Evolutionary conservation across 352 stramenopile genomes (phyloP).

Genomic region (Globisporangium orthogonon): DNA sequence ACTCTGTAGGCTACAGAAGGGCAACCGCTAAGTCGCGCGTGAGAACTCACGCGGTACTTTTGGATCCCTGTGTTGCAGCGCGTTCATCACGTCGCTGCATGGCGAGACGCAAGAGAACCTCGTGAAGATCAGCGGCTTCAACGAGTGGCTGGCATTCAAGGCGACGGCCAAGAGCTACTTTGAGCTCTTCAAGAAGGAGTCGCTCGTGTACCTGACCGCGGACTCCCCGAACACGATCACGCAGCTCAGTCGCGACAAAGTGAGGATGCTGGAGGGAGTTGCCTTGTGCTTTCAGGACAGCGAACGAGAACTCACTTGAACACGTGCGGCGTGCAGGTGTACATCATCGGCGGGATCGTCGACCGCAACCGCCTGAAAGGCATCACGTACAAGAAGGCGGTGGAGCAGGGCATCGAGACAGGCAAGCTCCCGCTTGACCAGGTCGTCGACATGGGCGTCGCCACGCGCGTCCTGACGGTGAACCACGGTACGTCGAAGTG

Average conservation of each 20-base stretch:
- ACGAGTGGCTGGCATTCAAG: conserved; percentile 72
- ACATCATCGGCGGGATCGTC: conserved; percentile 97
- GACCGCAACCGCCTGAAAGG: conserved; percentile 96
- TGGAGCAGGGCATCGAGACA: conserved; percentile 86
- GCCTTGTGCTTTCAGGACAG: too few species aligned
- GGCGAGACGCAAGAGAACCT: conserved; percentile 78
- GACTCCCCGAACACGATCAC: conserved; percentile 91
- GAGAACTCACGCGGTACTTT: neutral
- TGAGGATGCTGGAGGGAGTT: conserved; percentile 1
- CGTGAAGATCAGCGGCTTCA: conserved; percentile 89
- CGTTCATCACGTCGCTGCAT: conserved; percentile 60
- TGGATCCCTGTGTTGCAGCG: conserved; percentile 18
- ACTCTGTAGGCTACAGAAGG: neutral
- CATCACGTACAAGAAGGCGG: conserved; percentile 88
- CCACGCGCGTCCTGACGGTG: conserved; percentile 81
- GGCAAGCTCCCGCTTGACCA: conserved; percentile 90
- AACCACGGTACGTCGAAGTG: conserved; percentile 64
- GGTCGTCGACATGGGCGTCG: conserved; percentile 60
- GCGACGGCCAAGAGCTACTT: conserved; percentile 53
- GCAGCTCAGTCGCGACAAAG: conserved; percentile 81
- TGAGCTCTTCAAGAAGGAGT: conserved; percentile 71
- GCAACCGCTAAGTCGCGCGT: neutral
- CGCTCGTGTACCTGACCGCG: conserved; percentile 93
- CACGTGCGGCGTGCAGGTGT: conserved; percentile 46
- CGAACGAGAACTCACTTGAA: neutral